A percentile compares a stretch with the other conserved stretches of the same genome.
Conservation (phyloP, 2,329 filamentous ascomycete genomes). For the Nigrospora sphaerica region DNA sequence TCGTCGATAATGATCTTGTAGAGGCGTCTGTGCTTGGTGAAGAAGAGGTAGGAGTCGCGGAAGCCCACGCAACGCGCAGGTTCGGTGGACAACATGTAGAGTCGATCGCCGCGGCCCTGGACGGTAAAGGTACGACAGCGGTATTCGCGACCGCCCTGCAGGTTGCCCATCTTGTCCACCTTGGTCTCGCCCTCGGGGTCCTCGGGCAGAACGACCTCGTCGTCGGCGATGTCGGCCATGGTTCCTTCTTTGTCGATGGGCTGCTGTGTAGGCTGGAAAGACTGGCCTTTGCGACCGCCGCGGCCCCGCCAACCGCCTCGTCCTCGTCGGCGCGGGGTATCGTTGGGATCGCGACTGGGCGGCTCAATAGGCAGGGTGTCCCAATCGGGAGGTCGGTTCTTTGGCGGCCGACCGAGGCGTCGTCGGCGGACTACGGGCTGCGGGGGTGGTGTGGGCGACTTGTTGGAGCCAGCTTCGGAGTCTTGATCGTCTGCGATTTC, state of each 20-base stretch:
- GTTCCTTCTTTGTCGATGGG: constrained; percentile 92
- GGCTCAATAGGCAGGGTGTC: constrained; percentile 52
- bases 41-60: constrained; percentile 96
- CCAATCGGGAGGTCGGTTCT: constrained; percentile 77
- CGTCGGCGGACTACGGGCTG: constrained; percentile 63
- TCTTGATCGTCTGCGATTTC: constrained; percentile 29
- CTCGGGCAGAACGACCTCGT: constrained; percentile 84
- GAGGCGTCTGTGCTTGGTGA: constrained; percentile 92
- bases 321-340: constrained; percentile 55
- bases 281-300: constrained; percentile 60
- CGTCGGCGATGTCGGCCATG: constrained; percentile 80
- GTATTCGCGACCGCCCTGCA: constrained; percentile 82
- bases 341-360: constrained; percentile 44
- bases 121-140: constrained; percentile 94
- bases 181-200: constrained; percentile 87
- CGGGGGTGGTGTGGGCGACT: constrained; percentile 49
- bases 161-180: constrained; percentile 81
- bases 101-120: constrained; percentile 69
- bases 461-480: constrained; percentile 31
- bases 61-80: constrained; percentile 95
- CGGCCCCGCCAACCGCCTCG: constrained; percentile 65
- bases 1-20: constrained; percentile 98
- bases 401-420: constrained; percentile 78
- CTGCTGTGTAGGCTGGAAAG: constrained; percentile 72
- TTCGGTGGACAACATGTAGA: constrained; percentile 98